A percentile compares a stretch with the other conserved stretches of the same genome.
phyloP scores from a whole-genome alignment of 805 yeast genomes.

The Sugiyamaella americana region DNA sequence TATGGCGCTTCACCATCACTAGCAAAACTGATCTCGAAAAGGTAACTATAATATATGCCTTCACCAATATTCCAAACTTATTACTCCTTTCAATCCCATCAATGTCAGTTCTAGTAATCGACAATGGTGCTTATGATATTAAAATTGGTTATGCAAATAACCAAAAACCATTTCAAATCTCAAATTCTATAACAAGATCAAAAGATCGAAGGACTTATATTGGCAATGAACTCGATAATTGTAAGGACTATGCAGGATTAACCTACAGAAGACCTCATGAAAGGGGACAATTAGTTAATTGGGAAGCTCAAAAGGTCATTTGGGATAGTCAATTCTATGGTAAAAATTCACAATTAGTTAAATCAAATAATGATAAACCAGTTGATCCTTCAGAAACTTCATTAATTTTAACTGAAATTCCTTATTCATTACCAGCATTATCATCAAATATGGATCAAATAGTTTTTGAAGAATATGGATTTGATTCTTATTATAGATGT shows the following conservation, averaged over 20 bases:
- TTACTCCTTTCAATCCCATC: too few species aligned
- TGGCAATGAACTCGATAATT: constrained; percentile 59
- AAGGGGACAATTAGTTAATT: constrained; percentile 79
- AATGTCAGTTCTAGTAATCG: constrained; percentile 49
- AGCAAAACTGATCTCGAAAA: too few species aligned
- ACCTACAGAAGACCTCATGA: constrained; percentile 77
- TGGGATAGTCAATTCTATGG: constrained; percentile 78
- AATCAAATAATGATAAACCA: not conserved
- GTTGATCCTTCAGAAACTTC: constrained; percentile 45
- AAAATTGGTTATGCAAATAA: constrained; percentile 51
- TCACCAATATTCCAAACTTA: too few species aligned
- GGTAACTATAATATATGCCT: too few species aligned
- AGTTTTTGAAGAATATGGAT: constrained; percentile 88
- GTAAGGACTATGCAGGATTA: constrained; percentile 70
- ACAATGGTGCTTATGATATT: constrained; percentile 83
- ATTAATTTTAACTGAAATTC: constrained; percentile 71
- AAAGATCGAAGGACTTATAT: constrained; percentile 67
- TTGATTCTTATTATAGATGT: constrained; percentile 61
- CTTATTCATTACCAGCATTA: constrained; percentile 73
- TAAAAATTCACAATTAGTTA: constrained; percentile 30
- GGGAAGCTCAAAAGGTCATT: constrained; percentile 83
- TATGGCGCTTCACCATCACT: too few species aligned
- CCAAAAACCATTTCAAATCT: constrained; percentile 38
- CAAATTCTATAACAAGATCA: constrained; percentile 68
- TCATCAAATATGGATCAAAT: constrained; percentile 86